These are phyloP conservation scores for Camellia oleifera DNA, from an alignment of 179 eudicot genomes.

Conservation along the genomic window DNA sequence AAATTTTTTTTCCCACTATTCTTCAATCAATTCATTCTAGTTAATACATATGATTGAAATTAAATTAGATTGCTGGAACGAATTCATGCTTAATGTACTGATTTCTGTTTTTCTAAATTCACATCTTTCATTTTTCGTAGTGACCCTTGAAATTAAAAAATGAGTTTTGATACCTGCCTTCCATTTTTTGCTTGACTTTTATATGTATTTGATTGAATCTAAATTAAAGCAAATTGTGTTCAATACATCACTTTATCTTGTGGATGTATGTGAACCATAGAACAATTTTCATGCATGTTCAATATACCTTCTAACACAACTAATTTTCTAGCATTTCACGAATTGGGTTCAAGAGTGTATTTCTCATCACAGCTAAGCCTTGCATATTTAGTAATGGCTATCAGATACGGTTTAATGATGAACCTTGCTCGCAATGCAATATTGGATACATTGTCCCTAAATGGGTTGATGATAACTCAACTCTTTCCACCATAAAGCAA, in stretches of 20 bases:
- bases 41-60: neutral
- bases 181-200: neutral
- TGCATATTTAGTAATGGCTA: constrained; percentile 81
- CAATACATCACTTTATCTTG: neutral
- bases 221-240: constrained; percentile 1
- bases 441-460: constrained; percentile 74
- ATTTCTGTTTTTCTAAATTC: neutral
- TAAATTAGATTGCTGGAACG: neutral
- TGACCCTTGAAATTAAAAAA: neutral
- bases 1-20: no score
- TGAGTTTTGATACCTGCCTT: neutral
- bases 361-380: constrained; percentile 59
- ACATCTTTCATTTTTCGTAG: neutral
- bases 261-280: neutral
- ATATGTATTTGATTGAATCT: neutral
- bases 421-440: constrained; percentile 55
- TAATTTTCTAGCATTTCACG: constrained; percentile 34
- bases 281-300: neutral
- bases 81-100: neutral
- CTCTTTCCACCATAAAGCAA: constrained; percentile 37
- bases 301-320: neutral
- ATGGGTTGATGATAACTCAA: constrained; percentile 68
- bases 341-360: constrained; percentile 82
- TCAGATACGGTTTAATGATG: constrained; percentile 62
- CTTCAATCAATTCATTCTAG: no score